phyloP scores from a whole-genome alignment of 768 basidiomycete genomes.

The Panellus pusillus region DNA sequence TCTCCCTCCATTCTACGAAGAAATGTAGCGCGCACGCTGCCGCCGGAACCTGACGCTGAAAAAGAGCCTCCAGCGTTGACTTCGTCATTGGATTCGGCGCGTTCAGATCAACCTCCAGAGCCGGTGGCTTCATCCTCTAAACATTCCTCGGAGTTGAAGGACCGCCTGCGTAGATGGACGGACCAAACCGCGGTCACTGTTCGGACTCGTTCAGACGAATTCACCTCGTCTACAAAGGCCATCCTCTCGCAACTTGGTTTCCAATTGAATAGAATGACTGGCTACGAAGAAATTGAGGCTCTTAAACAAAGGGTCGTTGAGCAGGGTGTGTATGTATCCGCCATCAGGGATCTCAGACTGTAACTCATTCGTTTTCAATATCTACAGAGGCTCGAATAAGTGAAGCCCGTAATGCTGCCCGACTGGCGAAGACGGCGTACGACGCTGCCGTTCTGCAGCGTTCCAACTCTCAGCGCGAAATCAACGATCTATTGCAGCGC shows the following conservation, averaged over 20 bases:
- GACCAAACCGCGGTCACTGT: slow-evolving; percentile 43
- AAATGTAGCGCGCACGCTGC: slow-evolving; percentile 8
- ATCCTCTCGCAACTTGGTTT: slow-evolving; percentile 74
- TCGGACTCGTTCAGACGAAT: slow-evolving; percentile 55
- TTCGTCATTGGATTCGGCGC: slow-evolving; percentile 3
- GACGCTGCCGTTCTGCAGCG: slow-evolving; percentile 79
- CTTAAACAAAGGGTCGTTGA: slow-evolving; percentile 75
- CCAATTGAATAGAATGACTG: slow-evolving; percentile 84
- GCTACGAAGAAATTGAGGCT: slow-evolving; percentile 87
- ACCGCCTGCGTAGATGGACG: slow-evolving; percentile 48
- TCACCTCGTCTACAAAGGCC: slow-evolving; percentile 55
- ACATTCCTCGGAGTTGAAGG: slow-evolving; percentile 34
- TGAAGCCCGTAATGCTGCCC: slow-evolving; percentile 62
- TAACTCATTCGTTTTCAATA: background rate
- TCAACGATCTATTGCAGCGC: slow-evolving; percentile 92
- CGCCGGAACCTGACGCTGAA: slow-evolving; percentile 2
- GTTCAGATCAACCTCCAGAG: background rate
- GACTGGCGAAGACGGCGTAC: slow-evolving; percentile 71
- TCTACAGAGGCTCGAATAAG: slow-evolving; percentile 72
- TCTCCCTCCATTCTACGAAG: background rate
- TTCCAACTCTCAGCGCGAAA: slow-evolving; percentile 87
- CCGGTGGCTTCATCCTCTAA: slow-evolving; percentile 20
- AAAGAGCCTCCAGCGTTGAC: background rate
- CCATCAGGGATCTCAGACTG: background rate
- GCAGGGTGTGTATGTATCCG: slow-evolving; percentile 60